These are phyloP conservation scores for Kodamaea fungicola DNA, from an alignment of 1,139 yeast genomes.

Conservation along the genomic window DNA sequence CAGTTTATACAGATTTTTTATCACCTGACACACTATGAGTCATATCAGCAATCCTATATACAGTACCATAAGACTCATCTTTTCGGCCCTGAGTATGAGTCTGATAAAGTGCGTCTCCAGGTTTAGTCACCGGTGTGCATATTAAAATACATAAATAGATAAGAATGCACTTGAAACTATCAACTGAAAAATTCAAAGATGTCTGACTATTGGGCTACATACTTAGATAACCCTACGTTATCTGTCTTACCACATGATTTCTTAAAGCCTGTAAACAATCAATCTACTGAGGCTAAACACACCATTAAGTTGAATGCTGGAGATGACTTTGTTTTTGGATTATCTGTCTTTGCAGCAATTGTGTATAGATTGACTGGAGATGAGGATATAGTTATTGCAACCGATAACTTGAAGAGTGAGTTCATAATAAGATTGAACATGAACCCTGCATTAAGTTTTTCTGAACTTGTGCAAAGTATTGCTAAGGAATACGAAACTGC, in stretches of 20 bases:
- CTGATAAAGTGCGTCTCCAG: neutral
- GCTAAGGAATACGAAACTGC: constrained; percentile 39
- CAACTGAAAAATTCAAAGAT: constrained; percentile 4
- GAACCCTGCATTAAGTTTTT: constrained; percentile 51
- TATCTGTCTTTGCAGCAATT: constrained; percentile 70
- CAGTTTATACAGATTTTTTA: neutral
- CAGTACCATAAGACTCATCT: neutral
- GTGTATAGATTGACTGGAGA: constrained; percentile 86
- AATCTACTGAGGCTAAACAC: constrained; percentile 60
- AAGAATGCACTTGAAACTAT: too few species aligned
- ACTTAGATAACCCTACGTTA: constrained; percentile 76
- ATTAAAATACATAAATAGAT: too few species aligned
- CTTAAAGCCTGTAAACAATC: constrained; percentile 71
- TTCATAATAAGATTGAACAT: constrained; percentile 63
- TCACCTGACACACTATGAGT: neutral
- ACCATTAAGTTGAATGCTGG: constrained; percentile 29
- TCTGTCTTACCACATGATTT: constrained; percentile 88
- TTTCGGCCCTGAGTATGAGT: neutral
- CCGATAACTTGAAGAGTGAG: constrained; percentile 47
- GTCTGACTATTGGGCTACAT: constrained; percentile 58
- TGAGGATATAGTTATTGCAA: constrained; percentile 85
- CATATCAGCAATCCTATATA: neutral
- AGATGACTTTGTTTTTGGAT: constrained; percentile 46
- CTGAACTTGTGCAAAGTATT: constrained; percentile 47
- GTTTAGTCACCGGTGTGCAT: neutral